phyloP scores from a whole-genome alignment of 148 eudicot genomes.

The Amaranthus cruentus region DNA sequence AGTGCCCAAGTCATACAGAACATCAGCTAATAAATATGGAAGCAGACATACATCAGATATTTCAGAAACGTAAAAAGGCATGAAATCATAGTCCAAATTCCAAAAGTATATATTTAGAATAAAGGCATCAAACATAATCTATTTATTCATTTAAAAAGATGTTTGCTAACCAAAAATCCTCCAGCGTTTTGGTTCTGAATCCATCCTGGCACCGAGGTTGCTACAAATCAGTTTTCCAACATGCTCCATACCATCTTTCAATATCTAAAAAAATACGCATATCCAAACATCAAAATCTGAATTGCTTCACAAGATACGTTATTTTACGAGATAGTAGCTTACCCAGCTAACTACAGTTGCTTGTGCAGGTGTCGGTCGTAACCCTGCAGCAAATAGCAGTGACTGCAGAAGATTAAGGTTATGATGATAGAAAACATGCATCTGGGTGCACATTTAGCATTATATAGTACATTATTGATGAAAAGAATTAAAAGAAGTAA shows the following conservation, averaged over 20 bases:
- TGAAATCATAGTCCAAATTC: background rate
- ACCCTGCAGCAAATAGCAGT: conserved; percentile 98
- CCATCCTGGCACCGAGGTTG: conserved; percentile 97
- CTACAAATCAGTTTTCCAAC: conserved; percentile 95
- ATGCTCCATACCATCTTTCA: conserved; percentile 99
- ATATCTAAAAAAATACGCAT: conserved; percentile 43
- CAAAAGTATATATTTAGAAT: background rate
- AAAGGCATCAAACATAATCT: conserved; percentile 1
- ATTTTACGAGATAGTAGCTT: conserved; percentile 24
- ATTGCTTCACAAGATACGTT: conserved; percentile 8
- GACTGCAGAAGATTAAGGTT: conserved; percentile 79
- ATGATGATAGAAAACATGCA: conserved; percentile 23
- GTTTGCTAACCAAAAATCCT: conserved; percentile 64
- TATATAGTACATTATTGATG: background rate
- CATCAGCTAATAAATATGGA: conserved; percentile 68
- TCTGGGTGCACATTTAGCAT: conserved; percentile 4
- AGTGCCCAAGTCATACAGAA: conserved; percentile 87
- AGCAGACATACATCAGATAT: conserved; percentile 15
- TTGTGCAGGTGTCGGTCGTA: conserved; percentile 99
- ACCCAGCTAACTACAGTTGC: conserved; percentile 99
- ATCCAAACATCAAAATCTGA: background rate
- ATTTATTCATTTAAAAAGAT: background rate
- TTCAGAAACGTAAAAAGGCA: background rate
- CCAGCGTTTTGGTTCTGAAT: conserved; percentile 98
- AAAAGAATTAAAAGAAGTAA: background rate